These are phyloP conservation scores for Bisporella sp. DNA, from an alignment of 2,329 filamentous ascomycete genomes.

Conservation along the genomic window DNA sequence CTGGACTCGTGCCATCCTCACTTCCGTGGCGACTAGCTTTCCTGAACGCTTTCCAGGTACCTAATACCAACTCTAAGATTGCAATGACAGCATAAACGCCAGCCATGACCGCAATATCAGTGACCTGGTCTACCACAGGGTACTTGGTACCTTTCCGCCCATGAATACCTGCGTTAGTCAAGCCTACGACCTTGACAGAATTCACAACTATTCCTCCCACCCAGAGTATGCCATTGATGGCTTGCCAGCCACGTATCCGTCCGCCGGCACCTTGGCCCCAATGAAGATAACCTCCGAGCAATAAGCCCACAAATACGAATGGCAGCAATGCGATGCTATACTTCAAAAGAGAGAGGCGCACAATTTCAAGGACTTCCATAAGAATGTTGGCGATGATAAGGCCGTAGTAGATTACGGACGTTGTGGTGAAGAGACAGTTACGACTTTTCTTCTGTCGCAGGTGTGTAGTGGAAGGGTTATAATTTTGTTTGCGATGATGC, in stretches of 20 bases:
- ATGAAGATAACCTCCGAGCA: conserved; percentile 20
- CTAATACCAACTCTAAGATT: conserved; percentile 21
- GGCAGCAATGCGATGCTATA: conserved; percentile 28
- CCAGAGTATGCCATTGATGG: conserved; percentile 24
- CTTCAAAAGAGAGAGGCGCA: conserved; percentile 23
- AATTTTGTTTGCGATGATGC: conserved; percentile 14
- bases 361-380: conserved; percentile 29
- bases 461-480: conserved; percentile 17
- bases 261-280: conserved; percentile 17
- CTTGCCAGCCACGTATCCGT: conserved; percentile 19
- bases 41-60: conserved; percentile 11
- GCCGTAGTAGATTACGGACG: conserved; percentile 23
- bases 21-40: not conserved
- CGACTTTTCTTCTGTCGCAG: conserved; percentile 7
- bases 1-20: no score
- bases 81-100: conserved; percentile 26
- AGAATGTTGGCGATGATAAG: conserved; percentile 25
- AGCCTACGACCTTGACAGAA: conserved; percentile 24
- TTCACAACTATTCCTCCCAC: conserved; percentile 22
- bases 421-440: conserved; percentile 11
- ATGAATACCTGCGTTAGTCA: conserved; percentile 23
- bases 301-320: conserved; percentile 26
- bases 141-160: conserved; percentile 25
- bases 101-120: conserved; percentile 28
- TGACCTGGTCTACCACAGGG: conserved; percentile 26